Evolutionary conservation across 192 early-diverging fungal genomes (phyloP), one percentile per base, ranked within the genome.

Genomic region (Dimargaris xerosporica): DNA sequence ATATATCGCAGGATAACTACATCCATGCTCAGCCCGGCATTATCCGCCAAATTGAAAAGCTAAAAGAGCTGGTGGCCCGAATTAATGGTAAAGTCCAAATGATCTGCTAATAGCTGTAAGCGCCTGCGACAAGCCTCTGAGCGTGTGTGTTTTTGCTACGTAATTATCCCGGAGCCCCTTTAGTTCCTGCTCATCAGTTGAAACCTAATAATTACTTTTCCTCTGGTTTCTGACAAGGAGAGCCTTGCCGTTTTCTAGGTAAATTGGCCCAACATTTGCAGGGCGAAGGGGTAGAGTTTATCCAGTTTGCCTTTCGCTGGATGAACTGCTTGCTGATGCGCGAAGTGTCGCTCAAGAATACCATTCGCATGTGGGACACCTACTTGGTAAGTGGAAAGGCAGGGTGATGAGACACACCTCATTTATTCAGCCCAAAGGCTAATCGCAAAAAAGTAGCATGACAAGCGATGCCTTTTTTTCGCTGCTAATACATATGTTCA

Each of bases 271-370:
- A 67, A 26, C 96, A 99, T 66, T 80, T 99, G 44, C 82, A 86
- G 61, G 67, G 75, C 9, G 86, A 99, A 74, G 86, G 88, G 52
- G 78, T 99, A 25, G 93, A 99, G 66, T 99, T 94, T 68, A 93
- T 99, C 58, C 94, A 97, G 73, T 98, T 99, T 78, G 91, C 96
- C 10, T 99, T 97, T 68, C 81, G 96, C 54, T 99, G 96, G 96
- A 94, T 98, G 84, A 99, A 99, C 75, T 99, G 96, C 72, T 67
- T 99, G 34, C 71, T 99, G 64, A 94, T 98, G 93, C 83, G 96
- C 47, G 96, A 99, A 71, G 72, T 99, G 44, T 83, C 86, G 28
- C 72, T 98, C 4, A 73, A 77, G 54, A 86, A 81, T 66, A 96
- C 84, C 3, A 88, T 99, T 47, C 85, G 96, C 29, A 96, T 99